phyloP scores from a whole-genome alignment of 306 rosid genomes.

The Medicago arabica region DNA sequence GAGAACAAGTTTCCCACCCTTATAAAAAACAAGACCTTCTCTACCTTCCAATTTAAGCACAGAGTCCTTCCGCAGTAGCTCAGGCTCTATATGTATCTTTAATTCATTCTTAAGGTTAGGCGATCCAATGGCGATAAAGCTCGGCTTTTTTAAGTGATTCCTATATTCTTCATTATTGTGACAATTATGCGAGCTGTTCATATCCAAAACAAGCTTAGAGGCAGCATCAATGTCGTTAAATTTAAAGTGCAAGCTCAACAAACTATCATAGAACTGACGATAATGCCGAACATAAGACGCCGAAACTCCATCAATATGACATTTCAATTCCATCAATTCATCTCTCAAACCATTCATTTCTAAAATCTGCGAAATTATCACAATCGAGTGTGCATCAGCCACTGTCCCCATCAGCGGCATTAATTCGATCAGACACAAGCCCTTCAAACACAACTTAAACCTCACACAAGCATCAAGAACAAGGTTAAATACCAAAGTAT shows the following conservation, averaged over 20 bases:
- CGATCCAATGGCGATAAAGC: conserved; percentile 76
- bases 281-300: conserved; percentile 59
- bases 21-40: conserved; percentile 57
- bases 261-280: conserved; percentile 73
- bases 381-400: conserved; percentile 78
- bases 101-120: conserved; percentile 59
- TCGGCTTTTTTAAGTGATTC: conserved; percentile 47
- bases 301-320: conserved; percentile 56
- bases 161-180: conserved; percentile 39
- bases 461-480: conserved; percentile 84
- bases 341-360: conserved; percentile 83
- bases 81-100: conserved; percentile 69
- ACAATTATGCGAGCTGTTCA: conserved; percentile 53
- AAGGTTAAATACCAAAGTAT: conserved; percentile 73
- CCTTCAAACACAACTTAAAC: conserved; percentile 70
- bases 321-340: conserved; percentile 68
- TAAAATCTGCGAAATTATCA: conserved; percentile 63
- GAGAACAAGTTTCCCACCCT: conserved; percentile 71
- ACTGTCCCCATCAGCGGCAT: conserved; percentile 60
- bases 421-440: conserved; percentile 60
- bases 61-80: conserved; percentile 67
- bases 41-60: conserved; percentile 69
- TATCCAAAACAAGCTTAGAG: conserved; percentile 65
- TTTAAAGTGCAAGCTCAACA: conserved; percentile 85
- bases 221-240: conserved; percentile 74